Percentiles rank a stretch among this genome's conserved stretches.
Conservation (phyloP, 768 basidiomycete genomes). For the Obba rivulosa region DNA sequence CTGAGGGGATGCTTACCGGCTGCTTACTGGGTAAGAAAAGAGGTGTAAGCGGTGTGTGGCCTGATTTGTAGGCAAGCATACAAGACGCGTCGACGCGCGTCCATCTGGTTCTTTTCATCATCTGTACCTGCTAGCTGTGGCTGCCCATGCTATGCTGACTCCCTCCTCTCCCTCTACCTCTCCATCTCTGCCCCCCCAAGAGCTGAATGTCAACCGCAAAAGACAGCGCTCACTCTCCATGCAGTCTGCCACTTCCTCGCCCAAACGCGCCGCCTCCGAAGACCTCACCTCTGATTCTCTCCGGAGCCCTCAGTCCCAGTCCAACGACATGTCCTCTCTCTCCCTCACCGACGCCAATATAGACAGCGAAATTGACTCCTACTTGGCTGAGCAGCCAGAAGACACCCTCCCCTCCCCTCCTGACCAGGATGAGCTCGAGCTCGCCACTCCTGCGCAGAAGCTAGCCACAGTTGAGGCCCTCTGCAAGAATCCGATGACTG, state of each 20-base stretch:
- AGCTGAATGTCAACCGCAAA: conserved; percentile 45
- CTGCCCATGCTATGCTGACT: conserved; percentile 37
- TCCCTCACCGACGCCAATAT: conserved; percentile 33
- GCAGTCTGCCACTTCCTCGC: conserved; percentile 68
- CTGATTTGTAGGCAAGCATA: too few relatives aligned
- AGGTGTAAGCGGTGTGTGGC: too few relatives aligned
- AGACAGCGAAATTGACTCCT: conserved; percentile 50
- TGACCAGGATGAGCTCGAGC: conserved; percentile 7
- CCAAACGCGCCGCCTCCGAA: conserved; percentile 78
- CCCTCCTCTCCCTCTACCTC: conserved; percentile 41
- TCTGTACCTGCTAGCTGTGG: too few relatives aligned
- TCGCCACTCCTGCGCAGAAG: conserved; percentile 39
- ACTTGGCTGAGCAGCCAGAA: conserved; percentile 31
- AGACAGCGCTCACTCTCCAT: conserved; percentile 72
- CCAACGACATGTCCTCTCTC: conserved; percentile 13
- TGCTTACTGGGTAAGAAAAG: too few relatives aligned
- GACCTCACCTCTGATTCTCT: conserved; percentile 42
- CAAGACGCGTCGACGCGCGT: background rate
- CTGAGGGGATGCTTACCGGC: too few relatives aligned
- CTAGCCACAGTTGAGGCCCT: conserved; percentile 43
- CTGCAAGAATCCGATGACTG: conserved; percentile 44
- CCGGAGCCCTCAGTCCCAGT: conserved; percentile 28
- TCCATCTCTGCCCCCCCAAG: conserved; percentile 21
- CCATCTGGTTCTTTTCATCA: conserved; percentile 4
- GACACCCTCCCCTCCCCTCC: conserved; percentile 6